Percentiles rank a stretch among this genome's conserved stretches.
phyloP scores from a whole-genome alignment of 2,329 filamentous ascomycete genomes.

The Lachnellula arida region DNA sequence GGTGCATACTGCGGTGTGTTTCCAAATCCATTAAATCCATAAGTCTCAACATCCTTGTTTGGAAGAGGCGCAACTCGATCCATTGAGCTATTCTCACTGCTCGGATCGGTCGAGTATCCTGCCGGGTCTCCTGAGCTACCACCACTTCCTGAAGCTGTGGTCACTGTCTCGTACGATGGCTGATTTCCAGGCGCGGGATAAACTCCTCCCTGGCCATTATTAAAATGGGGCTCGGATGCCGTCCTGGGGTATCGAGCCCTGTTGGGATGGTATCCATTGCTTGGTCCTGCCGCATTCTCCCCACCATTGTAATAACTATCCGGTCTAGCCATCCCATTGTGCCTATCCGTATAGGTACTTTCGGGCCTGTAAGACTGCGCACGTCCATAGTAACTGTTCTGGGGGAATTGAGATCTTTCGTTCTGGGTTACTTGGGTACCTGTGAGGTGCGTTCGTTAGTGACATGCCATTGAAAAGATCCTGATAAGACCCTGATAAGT shows the following conservation, averaged over 20 bases:
- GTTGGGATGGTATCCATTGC: slow-evolving; percentile 31
- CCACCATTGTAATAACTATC: slow-evolving; percentile 39
- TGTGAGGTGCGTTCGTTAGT: slow-evolving; percentile 18
- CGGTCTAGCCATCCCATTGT: slow-evolving; percentile 37
- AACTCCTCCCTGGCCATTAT: slow-evolving; percentile 22
- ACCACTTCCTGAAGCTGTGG: slow-evolving; percentile 69
- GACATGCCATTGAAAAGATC: slow-evolving; percentile 7
- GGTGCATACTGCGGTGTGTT: slow-evolving; percentile 36
- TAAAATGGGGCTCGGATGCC: slow-evolving; percentile 30
- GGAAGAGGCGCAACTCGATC: slow-evolving; percentile 62
- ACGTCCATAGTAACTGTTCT: slow-evolving; percentile 32
- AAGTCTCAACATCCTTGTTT: slow-evolving; percentile 53
- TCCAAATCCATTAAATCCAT: slow-evolving; percentile 52
- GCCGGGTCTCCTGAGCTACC: slow-evolving; percentile 67
- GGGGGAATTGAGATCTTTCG: slow-evolving; percentile 27
- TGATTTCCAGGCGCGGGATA: slow-evolving; percentile 29
- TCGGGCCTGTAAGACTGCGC: slow-evolving; percentile 25
- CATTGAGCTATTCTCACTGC: slow-evolving; percentile 88
- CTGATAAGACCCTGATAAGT: neutral
- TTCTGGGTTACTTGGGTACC: slow-evolving; percentile 29
- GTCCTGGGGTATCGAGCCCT: slow-evolving; percentile 31
- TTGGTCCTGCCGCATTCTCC: slow-evolving; percentile 20
- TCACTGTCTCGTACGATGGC: slow-evolving; percentile 77
- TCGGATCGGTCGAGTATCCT: slow-evolving; percentile 78
- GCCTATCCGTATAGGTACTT: slow-evolving; percentile 25